Evolutionary conservation across 176 grass and related monocot genomes (phyloP), one percentile per base, ranked within the genome.

Genomic region (Pontederia crassipes): DNA sequence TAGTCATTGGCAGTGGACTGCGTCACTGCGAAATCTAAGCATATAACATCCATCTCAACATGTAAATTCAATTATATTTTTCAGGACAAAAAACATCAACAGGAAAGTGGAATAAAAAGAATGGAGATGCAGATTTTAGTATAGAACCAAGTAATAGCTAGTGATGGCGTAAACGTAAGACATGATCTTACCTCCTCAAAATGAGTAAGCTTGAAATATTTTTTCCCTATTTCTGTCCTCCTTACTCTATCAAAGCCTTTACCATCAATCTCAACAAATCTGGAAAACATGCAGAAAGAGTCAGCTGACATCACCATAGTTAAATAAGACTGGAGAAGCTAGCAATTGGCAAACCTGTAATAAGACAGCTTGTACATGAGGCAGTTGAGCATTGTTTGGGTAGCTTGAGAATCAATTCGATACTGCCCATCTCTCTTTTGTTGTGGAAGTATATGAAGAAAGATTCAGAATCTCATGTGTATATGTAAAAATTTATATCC

Each of bases 341-440:
- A 56, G 51, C 16, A 12, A 69, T 52, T 45, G 45, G 13, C 77
- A 74, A 73, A 99, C 94, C 94, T 91, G 82, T 93, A 99, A 83
- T 99, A 99, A 63, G 85, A 99, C 71, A 99, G 79, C 82, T 99
- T 99, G 79, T 99, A 99, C 94, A 99, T 99, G 58, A 99, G 94
- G 66, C 81, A 99, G 78, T 99, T 99, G 47, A 99, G 76, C 94
- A 99, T 99, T 58, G 94, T 99, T 67, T 79, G 82, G 14, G 94
- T 99, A 28, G 88, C 94, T 12, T 99, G 85, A 73, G 88, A 84
- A 84, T 99, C 94, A 17, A 99, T 87, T 17, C 94, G 88, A 51
- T 99, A 99, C 2, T 99, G 74, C n/a, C 94, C 94, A 78, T 99
- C 94, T 80, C 88, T 89, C 94, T 99, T 0, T 60, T 54, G 51